Evolutionary conservation across 1,284 basidiomycete genomes (phyloP), one percentile per base, ranked within the genome.

Genomic region (Ustilago sp.): DNA sequence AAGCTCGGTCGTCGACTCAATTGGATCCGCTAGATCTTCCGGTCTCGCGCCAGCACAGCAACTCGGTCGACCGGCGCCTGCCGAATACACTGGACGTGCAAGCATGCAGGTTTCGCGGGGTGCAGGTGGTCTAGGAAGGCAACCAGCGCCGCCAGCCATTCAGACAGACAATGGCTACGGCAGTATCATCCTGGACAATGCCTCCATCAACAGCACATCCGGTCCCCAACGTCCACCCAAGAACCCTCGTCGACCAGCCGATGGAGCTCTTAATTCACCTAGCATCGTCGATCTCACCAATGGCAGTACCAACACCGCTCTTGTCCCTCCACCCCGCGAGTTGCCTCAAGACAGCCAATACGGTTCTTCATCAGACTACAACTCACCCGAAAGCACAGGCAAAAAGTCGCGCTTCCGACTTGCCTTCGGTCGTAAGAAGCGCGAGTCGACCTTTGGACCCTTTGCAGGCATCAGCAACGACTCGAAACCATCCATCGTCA

Each of bases 351-450:
- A 65, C 41, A 34, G 2, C 7, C 41, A 51, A 9, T 47, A 55
- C 48, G 34, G 43, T 23, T 17, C 61, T 8, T 53, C 50, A 1
- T 53, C 50, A 1, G 64, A 64, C 34, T 47, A 60, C 17, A 45
- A 34, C 34, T 59, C 61, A 6, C 61, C 54, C 2, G 54, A 60
- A 8, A 58, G 58, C 53, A 34, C 32, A 1, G 67, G 68, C 7
- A 63, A 70, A 58, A 67, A 19, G 34, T 71, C 68, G 17, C 56
- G 54, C 17, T 65, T 79, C 63, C 54, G 60, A 1, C 56, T 72
- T 41, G 57, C 68, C 4, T 79, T 79, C 23, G 68, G 73, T 0
- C 68, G 77, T 38, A 79, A 79, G 63, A 79, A 76, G 56, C 65
- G 77, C 39, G 77, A 76, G 15, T 77, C 75, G 17, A 74, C 62